phyloP scores from a whole-genome alignment of 2,329 filamentous ascomycete genomes.

The Cladosporium sphaerospermum region DNA sequence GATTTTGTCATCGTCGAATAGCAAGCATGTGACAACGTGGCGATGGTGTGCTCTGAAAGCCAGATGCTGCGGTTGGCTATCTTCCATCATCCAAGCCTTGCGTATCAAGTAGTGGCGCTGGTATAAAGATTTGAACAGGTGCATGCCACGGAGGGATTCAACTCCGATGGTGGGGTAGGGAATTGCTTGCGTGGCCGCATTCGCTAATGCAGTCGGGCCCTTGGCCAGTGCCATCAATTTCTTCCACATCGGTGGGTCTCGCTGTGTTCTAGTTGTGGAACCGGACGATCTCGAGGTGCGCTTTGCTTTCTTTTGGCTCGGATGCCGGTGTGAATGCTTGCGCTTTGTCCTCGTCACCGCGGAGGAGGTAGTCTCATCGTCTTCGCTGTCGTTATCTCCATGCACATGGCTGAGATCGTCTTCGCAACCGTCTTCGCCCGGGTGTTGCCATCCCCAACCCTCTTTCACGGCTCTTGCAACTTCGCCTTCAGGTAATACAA shows the following conservation, averaged over 20 bases:
- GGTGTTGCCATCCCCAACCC: constrained; percentile 97
- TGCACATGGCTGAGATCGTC: constrained; percentile 63
- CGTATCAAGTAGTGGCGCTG: constrained; percentile 87
- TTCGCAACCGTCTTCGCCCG: constrained; percentile 64
- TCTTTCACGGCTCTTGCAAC: constrained; percentile 78
- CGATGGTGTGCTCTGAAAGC: constrained; percentile 94
- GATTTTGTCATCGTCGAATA: constrained; percentile 98
- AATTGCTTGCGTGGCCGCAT: constrained; percentile 73
- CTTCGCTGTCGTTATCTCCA: constrained; percentile 22
- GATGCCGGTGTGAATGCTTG: constrained; percentile 14
- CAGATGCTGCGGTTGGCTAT: constrained; percentile 80
- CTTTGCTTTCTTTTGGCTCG: constrained; percentile 5
- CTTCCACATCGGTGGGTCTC: constrained; percentile 36
- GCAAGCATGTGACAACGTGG: constrained; percentile 94
- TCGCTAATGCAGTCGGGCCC: constrained; percentile 80
- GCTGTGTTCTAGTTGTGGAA: constrained; percentile 1
- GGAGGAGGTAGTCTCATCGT: constrained; percentile 27
- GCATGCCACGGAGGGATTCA: constrained; percentile 70
- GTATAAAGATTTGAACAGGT: constrained; percentile 94
- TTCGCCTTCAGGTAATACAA: constrained; percentile 70
- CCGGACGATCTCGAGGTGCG: constrained; percentile 4
- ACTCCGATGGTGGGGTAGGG: constrained; percentile 77
- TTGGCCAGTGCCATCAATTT: constrained; percentile 54
- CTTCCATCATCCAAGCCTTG: constrained; percentile 80
- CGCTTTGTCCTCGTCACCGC: constrained; percentile 14